Evolutionary conservation across 2,329 filamentous ascomycete species (phyloP).

Genomic region (Basipetospora chlamydospora): DNA sequence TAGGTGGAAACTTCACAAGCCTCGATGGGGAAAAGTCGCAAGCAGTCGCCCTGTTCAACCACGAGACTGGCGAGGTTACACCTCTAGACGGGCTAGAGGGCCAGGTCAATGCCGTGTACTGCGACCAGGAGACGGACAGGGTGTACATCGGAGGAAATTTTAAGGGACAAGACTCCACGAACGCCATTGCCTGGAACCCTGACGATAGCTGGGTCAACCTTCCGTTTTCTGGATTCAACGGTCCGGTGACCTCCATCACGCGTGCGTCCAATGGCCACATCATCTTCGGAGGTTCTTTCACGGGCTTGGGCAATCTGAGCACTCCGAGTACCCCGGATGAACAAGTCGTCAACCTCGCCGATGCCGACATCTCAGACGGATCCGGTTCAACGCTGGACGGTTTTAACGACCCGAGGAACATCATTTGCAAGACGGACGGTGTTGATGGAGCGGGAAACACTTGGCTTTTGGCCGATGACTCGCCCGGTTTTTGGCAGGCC

Average conservation of each 20-base stretch:
- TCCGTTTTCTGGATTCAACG: slow-evolving; percentile 89
- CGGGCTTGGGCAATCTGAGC: slow-evolving; percentile 69
- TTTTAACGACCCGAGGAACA: slow-evolving; percentile 62
- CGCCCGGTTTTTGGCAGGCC: slow-evolving; percentile 70
- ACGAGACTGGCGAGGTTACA: slow-evolving; percentile 52
- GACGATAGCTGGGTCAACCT: slow-evolving; percentile 61
- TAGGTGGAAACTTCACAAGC: slow-evolving; percentile 94
- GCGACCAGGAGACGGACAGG: slow-evolving; percentile 60
- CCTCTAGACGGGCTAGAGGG: slow-evolving; percentile 72
- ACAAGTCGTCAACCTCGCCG: slow-evolving; percentile 72
- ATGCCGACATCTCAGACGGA: slow-evolving; percentile 57
- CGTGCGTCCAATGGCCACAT: slow-evolving; percentile 72
- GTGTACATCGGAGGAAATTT: slow-evolving; percentile 90
- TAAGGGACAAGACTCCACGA: slow-evolving; percentile 64
- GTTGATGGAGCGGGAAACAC: slow-evolving; percentile 58
- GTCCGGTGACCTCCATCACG: slow-evolving; percentile 72
- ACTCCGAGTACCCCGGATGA: slow-evolving; percentile 50
- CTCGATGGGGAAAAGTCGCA: slow-evolving; percentile 61
- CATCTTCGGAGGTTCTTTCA: slow-evolving; percentile 83
- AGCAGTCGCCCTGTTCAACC: slow-evolving; percentile 70
- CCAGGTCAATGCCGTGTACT: slow-evolving; percentile 67
- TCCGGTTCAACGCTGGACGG: slow-evolving; percentile 47
- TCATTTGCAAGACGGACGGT: slow-evolving; percentile 63
- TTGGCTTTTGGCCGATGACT: slow-evolving; percentile 61
- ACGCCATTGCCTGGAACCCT: slow-evolving; percentile 71